Conservation (phyloP, 768 basidiomycete species). For the Calocybe indica region DNA sequence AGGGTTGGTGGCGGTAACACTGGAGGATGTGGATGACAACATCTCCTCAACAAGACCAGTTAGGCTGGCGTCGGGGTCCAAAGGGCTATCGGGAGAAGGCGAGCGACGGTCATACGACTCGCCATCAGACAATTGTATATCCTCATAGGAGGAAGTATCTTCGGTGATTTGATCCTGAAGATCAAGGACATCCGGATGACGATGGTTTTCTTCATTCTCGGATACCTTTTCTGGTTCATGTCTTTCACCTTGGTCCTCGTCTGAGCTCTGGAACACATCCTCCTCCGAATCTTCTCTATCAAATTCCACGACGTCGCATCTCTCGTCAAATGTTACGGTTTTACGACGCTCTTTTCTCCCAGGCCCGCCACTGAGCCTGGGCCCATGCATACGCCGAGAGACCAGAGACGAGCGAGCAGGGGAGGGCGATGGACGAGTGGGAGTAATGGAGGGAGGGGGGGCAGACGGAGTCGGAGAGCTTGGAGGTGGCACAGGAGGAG, state of each 20-base stretch:
- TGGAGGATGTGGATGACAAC: slow-evolving; percentile 35
- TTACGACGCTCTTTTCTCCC: slow-evolving; percentile 55
- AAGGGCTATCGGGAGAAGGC: slow-evolving; percentile 18
- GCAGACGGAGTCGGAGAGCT: slow-evolving; percentile 2
- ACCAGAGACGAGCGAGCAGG: slow-evolving; percentile 66
- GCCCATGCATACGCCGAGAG: slow-evolving; percentile 70
- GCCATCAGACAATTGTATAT: slow-evolving; percentile 34
- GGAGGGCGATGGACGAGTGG: slow-evolving; percentile 25
- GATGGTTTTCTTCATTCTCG: slow-evolving; percentile 25
- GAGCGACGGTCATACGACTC: slow-evolving; percentile 6
- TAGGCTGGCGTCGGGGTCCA: slow-evolving; percentile 53
- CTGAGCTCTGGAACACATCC: slow-evolving; percentile 12
- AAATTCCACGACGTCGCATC: slow-evolving; percentile 80
- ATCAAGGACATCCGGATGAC: not conserved
- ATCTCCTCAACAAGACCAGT: slow-evolving; percentile 70
- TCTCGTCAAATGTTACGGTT: slow-evolving; percentile 75
- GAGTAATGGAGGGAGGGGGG: no score
- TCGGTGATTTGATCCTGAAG: slow-evolving; percentile 10
- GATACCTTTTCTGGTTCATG: slow-evolving; percentile 18
- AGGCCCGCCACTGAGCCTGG: slow-evolving; percentile 47
- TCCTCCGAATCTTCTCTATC: slow-evolving; percentile 49
- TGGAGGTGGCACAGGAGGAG: slow-evolving; percentile 6
- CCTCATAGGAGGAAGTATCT: slow-evolving; percentile 37
- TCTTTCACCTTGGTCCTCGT: slow-evolving; percentile 21
- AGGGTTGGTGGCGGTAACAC: slow-evolving; percentile 12